phyloP scores from a whole-genome alignment of 306 rosid species.

The Cicer pinnatifidum region DNA sequence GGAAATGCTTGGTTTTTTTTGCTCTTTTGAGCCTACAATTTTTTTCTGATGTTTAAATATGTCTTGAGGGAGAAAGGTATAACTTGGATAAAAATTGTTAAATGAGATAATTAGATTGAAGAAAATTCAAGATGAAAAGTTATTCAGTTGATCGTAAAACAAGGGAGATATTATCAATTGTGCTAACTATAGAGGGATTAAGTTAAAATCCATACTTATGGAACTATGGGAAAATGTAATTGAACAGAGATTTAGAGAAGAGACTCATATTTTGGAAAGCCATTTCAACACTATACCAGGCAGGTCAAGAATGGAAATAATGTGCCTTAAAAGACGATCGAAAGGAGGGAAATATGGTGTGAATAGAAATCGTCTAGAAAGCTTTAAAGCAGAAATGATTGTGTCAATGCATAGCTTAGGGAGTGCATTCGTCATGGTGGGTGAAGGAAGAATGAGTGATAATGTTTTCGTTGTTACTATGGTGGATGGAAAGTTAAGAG shows the following conservation, averaged over 20 bases:
- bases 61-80: slow-evolving; percentile 11
- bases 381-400: not conserved
- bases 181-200: not conserved
- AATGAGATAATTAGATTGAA: not conserved
- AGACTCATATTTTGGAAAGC: not conserved
- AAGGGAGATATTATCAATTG: not conserved
- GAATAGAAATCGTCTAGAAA: slow-evolving; percentile 1
- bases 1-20: not conserved
- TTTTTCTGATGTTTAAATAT: not conserved
- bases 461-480: not conserved
- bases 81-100: not conserved
- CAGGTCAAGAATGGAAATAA: not conserved
- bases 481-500: not conserved
- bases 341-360: not conserved
- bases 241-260: not conserved
- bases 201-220: slow-evolving; percentile 1
- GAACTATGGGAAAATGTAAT: slow-evolving; percentile 18
- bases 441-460: slow-evolving; percentile 12
- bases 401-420: not conserved
- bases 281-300: not conserved
- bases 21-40: no score
- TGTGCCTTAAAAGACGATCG: not conserved
- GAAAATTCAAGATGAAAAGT: not conserved
- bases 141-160: not conserved
- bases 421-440: not conserved